phyloP scores from a whole-genome alignment of 306 rosid species.

The Castanopsis chinensis region DNA sequence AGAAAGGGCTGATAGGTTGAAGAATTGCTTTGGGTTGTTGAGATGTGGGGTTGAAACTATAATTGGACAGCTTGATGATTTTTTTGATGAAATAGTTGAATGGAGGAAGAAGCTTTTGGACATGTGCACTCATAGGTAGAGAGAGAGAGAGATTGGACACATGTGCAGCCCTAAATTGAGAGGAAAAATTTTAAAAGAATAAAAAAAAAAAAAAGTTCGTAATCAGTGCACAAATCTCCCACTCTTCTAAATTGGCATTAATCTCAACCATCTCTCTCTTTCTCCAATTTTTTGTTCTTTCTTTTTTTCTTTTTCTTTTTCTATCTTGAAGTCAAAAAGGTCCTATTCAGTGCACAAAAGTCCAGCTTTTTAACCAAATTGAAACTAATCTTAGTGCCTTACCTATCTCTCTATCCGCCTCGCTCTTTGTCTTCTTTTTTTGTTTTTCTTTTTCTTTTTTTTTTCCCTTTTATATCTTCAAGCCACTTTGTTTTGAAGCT shows the following conservation, averaged over 20 bases:
- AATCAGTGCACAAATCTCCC: too few relatives aligned
- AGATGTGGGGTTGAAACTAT: slow-evolving; percentile 68
- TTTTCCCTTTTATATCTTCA: slow-evolving; percentile 1
- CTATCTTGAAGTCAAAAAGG: too few relatives aligned
- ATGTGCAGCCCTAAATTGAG: slow-evolving; percentile 15
- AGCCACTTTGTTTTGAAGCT: slow-evolving; percentile 25
- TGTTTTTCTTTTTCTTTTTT: not conserved
- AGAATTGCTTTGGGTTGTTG: slow-evolving; percentile 58
- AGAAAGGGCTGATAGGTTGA: slow-evolving; percentile 50
- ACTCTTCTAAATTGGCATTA: slow-evolving; percentile 8
- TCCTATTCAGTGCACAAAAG: too few relatives aligned
- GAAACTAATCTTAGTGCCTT: too few relatives aligned
- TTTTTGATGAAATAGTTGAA: slow-evolving; percentile 86
- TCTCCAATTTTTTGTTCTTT: not conserved
- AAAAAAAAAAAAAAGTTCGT: not conserved
- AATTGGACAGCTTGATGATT: slow-evolving; percentile 78
- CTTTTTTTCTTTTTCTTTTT: not conserved
- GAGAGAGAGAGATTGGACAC: slow-evolving; percentile 25
- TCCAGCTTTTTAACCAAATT: too few relatives aligned
- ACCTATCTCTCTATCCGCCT: too few relatives aligned
- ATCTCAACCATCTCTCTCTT: not conserved
- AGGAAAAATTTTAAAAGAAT: not conserved
- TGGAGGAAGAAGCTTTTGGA: slow-evolving; percentile 91
- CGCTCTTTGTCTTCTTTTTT: not conserved
- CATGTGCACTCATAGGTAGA: slow-evolving; percentile 70